Conservation (phyloP, 169 alveolate species). For the Besnoitia besnoiti region DNA sequence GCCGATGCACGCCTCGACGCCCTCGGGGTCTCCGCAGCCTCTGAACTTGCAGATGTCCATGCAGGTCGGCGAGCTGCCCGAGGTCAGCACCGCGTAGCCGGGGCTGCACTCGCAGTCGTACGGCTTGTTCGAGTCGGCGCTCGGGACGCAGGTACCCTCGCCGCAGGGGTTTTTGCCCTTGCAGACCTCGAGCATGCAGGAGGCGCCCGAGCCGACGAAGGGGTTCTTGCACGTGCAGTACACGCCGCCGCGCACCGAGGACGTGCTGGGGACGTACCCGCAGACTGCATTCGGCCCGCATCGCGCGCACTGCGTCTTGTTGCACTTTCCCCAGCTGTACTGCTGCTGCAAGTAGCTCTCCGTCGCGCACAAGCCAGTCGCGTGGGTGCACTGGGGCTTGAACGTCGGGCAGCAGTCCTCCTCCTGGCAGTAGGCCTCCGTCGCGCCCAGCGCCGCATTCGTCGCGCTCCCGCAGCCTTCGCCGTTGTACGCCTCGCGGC, state of each 20-base stretch:
- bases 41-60: background rate
- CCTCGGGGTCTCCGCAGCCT: background rate
- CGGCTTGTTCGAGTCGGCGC: background rate
- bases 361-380: background rate
- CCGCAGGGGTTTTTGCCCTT: conserved; percentile 13
- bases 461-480: conserved; percentile 2
- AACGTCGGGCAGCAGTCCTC: conserved; percentile 5
- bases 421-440: conserved; percentile 13
- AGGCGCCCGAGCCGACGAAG: conserved; percentile 30
- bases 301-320: conserved; percentile 6
- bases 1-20: conserved; percentile 30
- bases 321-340: conserved; percentile 27
- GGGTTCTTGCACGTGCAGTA: conserved; percentile 30
- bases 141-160: conserved; percentile 9
- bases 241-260: background rate
- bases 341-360: background rate
- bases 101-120: conserved; percentile 20
- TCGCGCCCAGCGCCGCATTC: background rate
- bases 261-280: background rate
- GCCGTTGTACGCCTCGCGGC: conserved; percentile 26
- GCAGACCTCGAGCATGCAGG: background rate
- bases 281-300: conserved; percentile 33
- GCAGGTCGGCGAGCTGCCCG: background rate
- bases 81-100: background rate
- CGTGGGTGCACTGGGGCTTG: background rate